Base-by-base conservation (phyloP, 2,329 filamentous ascomycete species). In the Dothideomycetes sp. region DNA sequence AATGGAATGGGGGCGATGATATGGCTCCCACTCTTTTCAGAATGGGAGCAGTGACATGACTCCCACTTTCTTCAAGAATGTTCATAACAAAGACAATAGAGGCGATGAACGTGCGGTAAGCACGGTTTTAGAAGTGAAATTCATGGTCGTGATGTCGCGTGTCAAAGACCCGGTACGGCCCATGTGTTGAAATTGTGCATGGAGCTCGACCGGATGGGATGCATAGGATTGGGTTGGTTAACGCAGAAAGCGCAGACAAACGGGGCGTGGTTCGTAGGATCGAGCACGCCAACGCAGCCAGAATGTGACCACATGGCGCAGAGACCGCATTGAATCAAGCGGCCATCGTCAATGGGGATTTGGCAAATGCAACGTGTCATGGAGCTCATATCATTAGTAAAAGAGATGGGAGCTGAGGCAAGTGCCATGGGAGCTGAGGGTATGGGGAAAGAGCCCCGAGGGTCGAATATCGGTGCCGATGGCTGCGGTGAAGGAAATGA, bases 281-380 rank as follows among this genome's bases (percentile, higher is more conserved):
- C 56, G 42, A 70, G 66, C 12, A 78, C 55, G 2, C 74, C 73
- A 16, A 78, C 65, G 49, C 76, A 80, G 41, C 64, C 64, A 22
- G 70, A 70, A 51, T 80, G 76, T 20, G 76, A 61, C 70, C 73
- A 80, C 49, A 78, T 75, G n/a, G 64, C 70, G 59, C 76, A 80
- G 17, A 70, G 73, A 55, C 75, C 71, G 58, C 76, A 80, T 61
- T 78, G 74, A 33, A 80, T 68, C 69, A 80, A 74, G 49, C 69
- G 67, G 16, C 69, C 71, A 40, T 69, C 67, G 39, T 69, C 73
- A 28, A 73, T 68, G 37, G 65, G 60, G 12, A 68, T 66, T 36
- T 71, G 69, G 51, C 76, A 80, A 18, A 76, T 57, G 54, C 76
- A 80, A 25, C 75, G 67, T 8, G 74, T 76, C 20, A 47, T 44